Percentiles rank a stretch among this genome's conserved stretches.
Evolutionary conservation across 352 stramenopile genomes (phyloP).

Genomic region (Globisporangium nodosum): DNA sequence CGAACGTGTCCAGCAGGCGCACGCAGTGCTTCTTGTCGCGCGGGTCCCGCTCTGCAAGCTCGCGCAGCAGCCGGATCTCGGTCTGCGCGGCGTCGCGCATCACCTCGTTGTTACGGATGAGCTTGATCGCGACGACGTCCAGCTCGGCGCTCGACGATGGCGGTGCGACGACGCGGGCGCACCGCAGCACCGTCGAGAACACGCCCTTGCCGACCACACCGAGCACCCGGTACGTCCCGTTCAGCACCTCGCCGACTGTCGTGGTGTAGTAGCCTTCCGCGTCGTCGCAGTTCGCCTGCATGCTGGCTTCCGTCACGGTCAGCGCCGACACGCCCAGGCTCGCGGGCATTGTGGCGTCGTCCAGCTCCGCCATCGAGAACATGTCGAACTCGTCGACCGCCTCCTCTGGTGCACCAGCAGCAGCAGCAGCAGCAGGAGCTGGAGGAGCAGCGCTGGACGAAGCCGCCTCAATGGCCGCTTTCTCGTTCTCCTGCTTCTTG

Average conservation of each 20-base stretch:
- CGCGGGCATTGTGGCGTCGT: slow-evolving; percentile 35
- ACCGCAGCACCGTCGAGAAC: slow-evolving; percentile 98
- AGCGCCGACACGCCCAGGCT: slow-evolving; percentile 23
- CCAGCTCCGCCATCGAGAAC: slow-evolving; percentile 73
- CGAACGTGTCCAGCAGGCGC: slow-evolving; percentile 77
- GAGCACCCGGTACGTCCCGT: slow-evolving; percentile 91
- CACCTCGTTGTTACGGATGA: slow-evolving; percentile 96
- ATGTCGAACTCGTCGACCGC: slow-evolving; percentile 82
- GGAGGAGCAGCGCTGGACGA: not conserved
- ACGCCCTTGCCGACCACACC: slow-evolving; percentile 95
- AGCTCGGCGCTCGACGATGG: slow-evolving; percentile 20
- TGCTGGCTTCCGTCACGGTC: slow-evolving; percentile 29
- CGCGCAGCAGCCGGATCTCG: slow-evolving; percentile 76
- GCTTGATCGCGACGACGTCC: slow-evolving; percentile 74
- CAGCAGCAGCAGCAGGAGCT: not conserved
- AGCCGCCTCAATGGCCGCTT: not conserved
- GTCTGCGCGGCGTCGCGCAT: slow-evolving; percentile 95
- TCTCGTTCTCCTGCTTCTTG: not conserved
- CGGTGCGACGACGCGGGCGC: slow-evolving; percentile 33
- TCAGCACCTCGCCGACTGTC: slow-evolving; percentile 92
- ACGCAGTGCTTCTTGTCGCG: slow-evolving; percentile 86
- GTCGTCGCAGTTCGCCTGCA: slow-evolving; percentile 94
- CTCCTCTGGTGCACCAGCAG: slow-evolving; percentile 14
- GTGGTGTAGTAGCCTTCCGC: slow-evolving; percentile 97
- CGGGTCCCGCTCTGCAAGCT: slow-evolving; percentile 61